Percentiles rank a stretch among this genome's conserved stretches.
Conservation (phyloP, 306 rosid species). For the Malus orientalis region DNA sequence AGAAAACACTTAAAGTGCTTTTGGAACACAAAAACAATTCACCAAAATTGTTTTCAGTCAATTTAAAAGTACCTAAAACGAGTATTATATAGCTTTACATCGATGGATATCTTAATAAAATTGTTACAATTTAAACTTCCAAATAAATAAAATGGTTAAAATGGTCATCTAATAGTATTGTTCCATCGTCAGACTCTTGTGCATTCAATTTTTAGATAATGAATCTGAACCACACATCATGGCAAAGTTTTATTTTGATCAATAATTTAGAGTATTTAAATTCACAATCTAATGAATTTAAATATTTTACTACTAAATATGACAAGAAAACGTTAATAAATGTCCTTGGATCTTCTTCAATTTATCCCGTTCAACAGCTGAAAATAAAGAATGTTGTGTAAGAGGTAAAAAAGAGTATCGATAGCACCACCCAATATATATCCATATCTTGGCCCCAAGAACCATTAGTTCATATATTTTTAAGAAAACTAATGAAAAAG, state of each 20-base stretch:
- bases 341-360: no score
- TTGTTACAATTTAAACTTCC: neutral
- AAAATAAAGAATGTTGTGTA: no score
- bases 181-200: neutral
- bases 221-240: neutral
- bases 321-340: no score
- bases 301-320: neutral
- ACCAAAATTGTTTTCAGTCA: no score
- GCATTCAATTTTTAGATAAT: neutral
- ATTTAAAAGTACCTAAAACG: no score
- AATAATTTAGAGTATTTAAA: no score
- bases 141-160: neutral
- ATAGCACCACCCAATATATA: neutral
- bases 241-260: neutral
- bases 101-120: neutral
- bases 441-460: neutral
- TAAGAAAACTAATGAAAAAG: no score
- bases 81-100: neutral
- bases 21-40: no score
- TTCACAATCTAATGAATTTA: neutral
- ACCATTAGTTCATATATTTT: neutral
- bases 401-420: rapidly evolving
- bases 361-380: rapidly evolving
- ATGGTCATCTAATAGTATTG: neutral
- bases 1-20: no score